A percentile compares a stretch with the other conserved stretches of the same genome.
Conservation (phyloP, 2,329 filamentous ascomycete genomes). For the Penicillium rolfsii region DNA sequence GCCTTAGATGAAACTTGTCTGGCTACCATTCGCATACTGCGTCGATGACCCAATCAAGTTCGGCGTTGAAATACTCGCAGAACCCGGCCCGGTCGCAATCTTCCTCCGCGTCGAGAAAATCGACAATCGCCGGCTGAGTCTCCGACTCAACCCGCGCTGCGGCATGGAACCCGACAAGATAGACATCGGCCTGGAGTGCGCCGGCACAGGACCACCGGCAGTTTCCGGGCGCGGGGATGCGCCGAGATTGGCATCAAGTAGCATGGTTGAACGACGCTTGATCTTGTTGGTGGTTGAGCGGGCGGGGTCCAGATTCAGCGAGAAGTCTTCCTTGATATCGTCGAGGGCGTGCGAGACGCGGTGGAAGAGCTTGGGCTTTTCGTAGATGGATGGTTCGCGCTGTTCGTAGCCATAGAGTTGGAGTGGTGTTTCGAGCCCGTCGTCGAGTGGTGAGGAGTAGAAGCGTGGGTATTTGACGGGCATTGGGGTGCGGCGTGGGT, state of each 20-base stretch:
- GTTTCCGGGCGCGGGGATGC: constrained; percentile 17
- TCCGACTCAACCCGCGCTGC: constrained; percentile 29
- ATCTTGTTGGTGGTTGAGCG: constrained; percentile 31
- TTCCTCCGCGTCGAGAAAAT: constrained; percentile 30
- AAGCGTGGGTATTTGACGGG: constrained; percentile 37
- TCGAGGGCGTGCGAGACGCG: constrained; percentile 43
- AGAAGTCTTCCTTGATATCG: constrained; percentile 41
- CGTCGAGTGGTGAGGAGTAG: constrained; percentile 39
- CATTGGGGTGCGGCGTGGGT: constrained; percentile 23
- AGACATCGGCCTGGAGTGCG: constrained; percentile 32
- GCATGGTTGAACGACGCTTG: constrained; percentile 35
- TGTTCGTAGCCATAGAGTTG: constrained; percentile 40
- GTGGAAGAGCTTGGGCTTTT: constrained; percentile 34
- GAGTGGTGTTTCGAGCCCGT: constrained; percentile 37
- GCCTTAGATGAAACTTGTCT: constrained; percentile 21
- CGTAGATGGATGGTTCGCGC: constrained; percentile 38
- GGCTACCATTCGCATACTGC: constrained; percentile 25
- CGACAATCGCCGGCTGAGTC: constrained; percentile 31
- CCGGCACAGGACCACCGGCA: constrained; percentile 15
- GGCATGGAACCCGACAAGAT: constrained; percentile 31
- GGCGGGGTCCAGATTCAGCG: constrained; percentile 29
- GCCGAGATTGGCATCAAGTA: constrained; percentile 21
- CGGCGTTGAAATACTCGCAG: constrained; percentile 37
- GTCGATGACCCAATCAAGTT: constrained; percentile 41
- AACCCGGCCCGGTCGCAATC: constrained; percentile 11